Evolutionary conservation across 352 stramenopile genomes (phyloP).

Genomic region (Salisapilia sapeloensis): DNA sequence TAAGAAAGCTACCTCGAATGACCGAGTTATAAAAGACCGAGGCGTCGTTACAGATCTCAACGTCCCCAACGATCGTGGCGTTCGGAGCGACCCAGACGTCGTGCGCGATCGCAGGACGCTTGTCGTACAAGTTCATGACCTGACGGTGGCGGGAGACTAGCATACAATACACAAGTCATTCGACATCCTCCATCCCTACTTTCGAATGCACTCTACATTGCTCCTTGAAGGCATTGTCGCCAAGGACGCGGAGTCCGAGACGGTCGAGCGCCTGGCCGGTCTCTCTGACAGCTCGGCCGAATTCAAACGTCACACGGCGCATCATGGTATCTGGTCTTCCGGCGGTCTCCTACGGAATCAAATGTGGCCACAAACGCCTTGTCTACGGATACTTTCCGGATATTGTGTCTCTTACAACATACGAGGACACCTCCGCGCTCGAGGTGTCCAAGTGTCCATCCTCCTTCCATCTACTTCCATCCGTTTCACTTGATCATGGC

Average conservation of each 20-base stretch:
- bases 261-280: slow-evolving; percentile 93
- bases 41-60: slow-evolving; percentile 88
- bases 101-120: slow-evolving; percentile 80
- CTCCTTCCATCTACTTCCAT: no score
- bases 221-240: slow-evolving; percentile 80
- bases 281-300: slow-evolving; percentile 88
- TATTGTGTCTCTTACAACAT: no score
- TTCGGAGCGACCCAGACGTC: slow-evolving; percentile 92
- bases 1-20: slow-evolving; percentile 51
- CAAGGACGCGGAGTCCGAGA: slow-evolving; percentile 79
- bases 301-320: slow-evolving; percentile 78
- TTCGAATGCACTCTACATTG: no score
- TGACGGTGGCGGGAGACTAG: slow-evolving; percentile 88
- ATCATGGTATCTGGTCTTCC: slow-evolving; percentile 38
- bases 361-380: no score
- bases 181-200: no score
- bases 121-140: slow-evolving; percentile 88
- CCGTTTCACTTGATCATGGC: no score
- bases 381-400: no score
- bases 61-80: slow-evolving; percentile 91
- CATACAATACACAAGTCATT: no score
- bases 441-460: no score
- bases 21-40: slow-evolving; percentile 96
- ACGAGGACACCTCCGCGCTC: no score
- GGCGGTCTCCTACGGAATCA: no score